Evolutionary conservation across 495 filamentous ascomycete genomes (phyloP), one percentile per base, ranked within the genome.

Genomic region (Penicillium coprophilum): DNA sequence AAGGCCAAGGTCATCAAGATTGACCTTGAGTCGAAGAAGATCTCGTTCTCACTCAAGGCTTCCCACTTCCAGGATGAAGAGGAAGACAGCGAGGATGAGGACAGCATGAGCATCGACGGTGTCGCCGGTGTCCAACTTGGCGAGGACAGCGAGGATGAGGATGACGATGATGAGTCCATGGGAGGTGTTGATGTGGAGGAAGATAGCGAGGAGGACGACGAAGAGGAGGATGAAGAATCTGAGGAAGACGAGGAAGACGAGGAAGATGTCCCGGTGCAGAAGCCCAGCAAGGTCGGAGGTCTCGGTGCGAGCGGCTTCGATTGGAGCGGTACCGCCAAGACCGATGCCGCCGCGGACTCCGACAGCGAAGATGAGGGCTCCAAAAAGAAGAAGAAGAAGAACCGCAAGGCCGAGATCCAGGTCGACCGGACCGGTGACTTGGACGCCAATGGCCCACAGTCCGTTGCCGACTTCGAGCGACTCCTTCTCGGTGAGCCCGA

Each of bases 401-500:
- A 80, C 39, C 84, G 84, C 65, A 90, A 89, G 74, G 78, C 87
- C 10, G 88, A 90, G 65, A 90, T 92, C 66, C 86, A 91, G 61
- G 80, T 91, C 53, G 95, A 97, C 65, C 84, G 82, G 47, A 97
- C 92, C 17, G 94, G 89, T 28, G 89, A 96, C 59, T 82, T 97
- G 6, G 90, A 94, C 70, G 83, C 84, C 41, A 82, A 92, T 57
- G 95, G 92, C n/a, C 94, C 95, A 2, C 92, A 94, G 69, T 91
- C 90, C 2, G 82, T 87, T 17, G 86, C 87, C 50, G 94, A 97
- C 69, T 97, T 89, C 70, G 94, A 98, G 75, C 89, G 94, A 50
- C 85, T 96, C 47, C 82, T 97, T 39, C 84, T 97, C 34, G 90
- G 91, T 52, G 89, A 96, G 65, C 91, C 94, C 2, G 88, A 97